Evolutionary conservation across 257 asterid genomes (phyloP).

Genomic region (Cordia subcordata): DNA sequence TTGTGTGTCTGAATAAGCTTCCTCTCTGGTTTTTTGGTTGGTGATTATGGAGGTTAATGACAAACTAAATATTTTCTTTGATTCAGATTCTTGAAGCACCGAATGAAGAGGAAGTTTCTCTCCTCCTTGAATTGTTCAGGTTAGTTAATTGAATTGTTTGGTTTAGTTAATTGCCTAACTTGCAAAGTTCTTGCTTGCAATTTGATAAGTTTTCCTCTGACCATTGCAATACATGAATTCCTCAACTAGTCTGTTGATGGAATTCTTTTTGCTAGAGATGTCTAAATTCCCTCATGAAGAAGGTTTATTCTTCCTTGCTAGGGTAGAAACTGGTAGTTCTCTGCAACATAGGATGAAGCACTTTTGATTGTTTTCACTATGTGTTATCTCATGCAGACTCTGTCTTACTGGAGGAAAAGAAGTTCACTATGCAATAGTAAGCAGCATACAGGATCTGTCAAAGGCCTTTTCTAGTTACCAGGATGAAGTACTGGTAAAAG

Average conservation of each 20-base stretch:
- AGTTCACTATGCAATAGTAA: constrained; percentile 86
- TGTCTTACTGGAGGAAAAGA: constrained; percentile 94
- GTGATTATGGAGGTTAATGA: constrained; percentile 15
- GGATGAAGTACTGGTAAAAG: constrained; percentile 88
- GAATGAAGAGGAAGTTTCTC: constrained; percentile 83
- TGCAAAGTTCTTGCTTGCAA: neutral
- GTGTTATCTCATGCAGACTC: constrained; percentile 39
- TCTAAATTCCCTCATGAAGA: too few relatives aligned
- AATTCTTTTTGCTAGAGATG: too few relatives aligned
- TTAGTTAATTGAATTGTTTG: constrained; percentile 70
- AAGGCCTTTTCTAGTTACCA: constrained; percentile 75
- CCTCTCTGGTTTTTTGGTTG: constrained; percentile 6
- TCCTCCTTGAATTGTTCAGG: constrained; percentile 89
- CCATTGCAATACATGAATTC: neutral
- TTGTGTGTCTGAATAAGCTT: constrained; percentile 1
- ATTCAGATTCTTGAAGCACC: constrained; percentile 93
- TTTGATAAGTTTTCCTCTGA: too few relatives aligned
- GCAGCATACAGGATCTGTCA: constrained; percentile 97
- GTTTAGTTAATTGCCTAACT: constrained; percentile 39
- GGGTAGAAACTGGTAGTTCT: too few relatives aligned
- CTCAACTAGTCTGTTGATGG: too few relatives aligned
- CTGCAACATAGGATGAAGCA: too few relatives aligned
- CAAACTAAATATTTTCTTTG: constrained; percentile 24
- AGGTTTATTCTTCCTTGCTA: too few relatives aligned
- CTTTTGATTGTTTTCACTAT: too few relatives aligned